Evolutionary conservation across 305 asterid species (phyloP).

Genomic region (Fraxinus platypoda): DNA sequence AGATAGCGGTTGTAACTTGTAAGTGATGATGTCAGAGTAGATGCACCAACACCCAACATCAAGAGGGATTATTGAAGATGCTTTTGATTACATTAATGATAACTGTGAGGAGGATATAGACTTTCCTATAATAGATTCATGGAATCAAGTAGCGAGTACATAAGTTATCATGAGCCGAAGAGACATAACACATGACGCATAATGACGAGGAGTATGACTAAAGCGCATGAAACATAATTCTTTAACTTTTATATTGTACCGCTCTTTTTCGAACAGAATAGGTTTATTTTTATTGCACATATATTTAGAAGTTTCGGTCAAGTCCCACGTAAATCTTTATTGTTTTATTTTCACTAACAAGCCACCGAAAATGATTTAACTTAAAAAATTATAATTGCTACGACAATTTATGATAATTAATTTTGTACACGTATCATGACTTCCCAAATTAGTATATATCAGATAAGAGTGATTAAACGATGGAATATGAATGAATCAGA

Average conservation of each 20-base stretch:
- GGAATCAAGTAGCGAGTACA: neutral
- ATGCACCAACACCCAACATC: neutral
- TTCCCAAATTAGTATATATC: neutral
- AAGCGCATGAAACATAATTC: neutral
- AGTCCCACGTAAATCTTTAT: neutral
- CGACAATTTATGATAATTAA: neutral
- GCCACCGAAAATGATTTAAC: neutral
- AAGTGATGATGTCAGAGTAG: neutral
- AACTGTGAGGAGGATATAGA: neutral
- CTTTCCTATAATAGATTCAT: neutral
- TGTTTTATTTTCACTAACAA: neutral
- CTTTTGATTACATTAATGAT: neutral
- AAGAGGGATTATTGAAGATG: neutral
- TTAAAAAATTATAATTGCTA: neutral
- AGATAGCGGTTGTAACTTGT: neutral
- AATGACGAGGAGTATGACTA: neutral
- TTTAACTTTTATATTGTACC: neutral
- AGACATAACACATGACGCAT: neutral
- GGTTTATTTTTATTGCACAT: neutral
- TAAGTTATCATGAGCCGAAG: neutral
- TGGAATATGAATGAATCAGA: conserved; percentile 28
- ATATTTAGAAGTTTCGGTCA: neutral
- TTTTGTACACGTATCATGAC: neutral
- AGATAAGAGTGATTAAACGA: neutral
- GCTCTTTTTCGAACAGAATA: too few species aligned